Conservation (phyloP, 2,329 filamentous ascomycete species). For the Byssothecium circinans region DNA sequence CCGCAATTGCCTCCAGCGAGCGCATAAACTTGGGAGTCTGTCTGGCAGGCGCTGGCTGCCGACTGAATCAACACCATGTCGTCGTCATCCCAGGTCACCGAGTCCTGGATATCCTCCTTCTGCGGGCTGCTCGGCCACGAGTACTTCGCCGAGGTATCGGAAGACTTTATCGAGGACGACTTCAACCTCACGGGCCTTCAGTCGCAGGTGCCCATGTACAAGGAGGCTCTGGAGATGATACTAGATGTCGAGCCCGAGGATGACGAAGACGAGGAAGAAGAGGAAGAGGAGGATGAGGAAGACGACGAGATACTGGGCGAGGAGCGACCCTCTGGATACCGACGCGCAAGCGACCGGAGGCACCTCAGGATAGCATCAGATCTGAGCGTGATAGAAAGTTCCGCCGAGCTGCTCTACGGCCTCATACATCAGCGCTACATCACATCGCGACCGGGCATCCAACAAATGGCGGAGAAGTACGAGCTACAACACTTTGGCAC, state of each 20-base stretch:
- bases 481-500: constrained; percentile 94
- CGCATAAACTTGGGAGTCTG: constrained; percentile 1
- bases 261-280: constrained; percentile 81
- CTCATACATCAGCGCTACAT: constrained; percentile 99
- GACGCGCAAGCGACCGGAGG: constrained; percentile 58
- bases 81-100: constrained; percentile 62
- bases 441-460: constrained; percentile 91
- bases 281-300: constrained; percentile 67
- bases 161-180: constrained; percentile 99
- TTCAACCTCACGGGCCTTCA: constrained; percentile 97
- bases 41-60: constrained; percentile 2
- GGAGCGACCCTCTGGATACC: constrained; percentile 61
- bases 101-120: constrained; percentile 98
- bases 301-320: constrained; percentile 50
- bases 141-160: constrained; percentile 97
- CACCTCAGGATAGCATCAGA: constrained; percentile 89
- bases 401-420: constrained; percentile 96
- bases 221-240: constrained; percentile 99
- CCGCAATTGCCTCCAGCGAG: constrained; percentile 1
- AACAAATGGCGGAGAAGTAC: constrained; percentile 99
- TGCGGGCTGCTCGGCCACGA: constrained; percentile 95
- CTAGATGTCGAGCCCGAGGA: constrained; percentile 97
- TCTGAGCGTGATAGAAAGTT: constrained; percentile 92
- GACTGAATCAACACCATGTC: constrained; percentile 49
- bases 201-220: constrained; percentile 96